A percentile compares a stretch with the other conserved stretches of the same genome.
Evolutionary conservation across 2,329 filamentous ascomycete genomes (phyloP).

Genomic region (Microdochium bolleyi): DNA sequence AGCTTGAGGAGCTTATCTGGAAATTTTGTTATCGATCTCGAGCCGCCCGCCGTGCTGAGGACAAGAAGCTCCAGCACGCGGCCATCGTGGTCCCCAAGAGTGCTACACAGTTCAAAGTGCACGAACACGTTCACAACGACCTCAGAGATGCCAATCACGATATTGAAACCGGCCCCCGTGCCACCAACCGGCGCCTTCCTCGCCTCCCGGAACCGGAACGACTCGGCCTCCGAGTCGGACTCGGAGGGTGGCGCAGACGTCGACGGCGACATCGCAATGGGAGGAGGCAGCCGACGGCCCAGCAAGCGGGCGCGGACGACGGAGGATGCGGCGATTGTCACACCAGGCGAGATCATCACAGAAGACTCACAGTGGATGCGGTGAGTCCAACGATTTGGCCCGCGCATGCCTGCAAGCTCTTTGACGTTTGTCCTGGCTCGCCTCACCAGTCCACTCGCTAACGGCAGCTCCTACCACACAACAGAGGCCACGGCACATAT

Average conservation of each 20-base stretch:
- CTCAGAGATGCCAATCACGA: conserved; percentile 24
- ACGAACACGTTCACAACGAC: too few species aligned
- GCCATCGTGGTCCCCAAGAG: background rate
- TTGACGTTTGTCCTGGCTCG: too few species aligned
- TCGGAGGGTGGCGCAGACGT: conserved; percentile 37
- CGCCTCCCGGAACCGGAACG: background rate
- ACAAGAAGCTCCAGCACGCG: background rate
- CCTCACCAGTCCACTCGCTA: too few species aligned
- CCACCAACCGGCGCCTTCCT: conserved; percentile 7
- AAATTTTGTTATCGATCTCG: background rate
- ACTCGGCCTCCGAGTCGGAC: conserved; percentile 22
- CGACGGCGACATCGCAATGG: conserved; percentile 36
- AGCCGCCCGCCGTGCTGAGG: background rate
- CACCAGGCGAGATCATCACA: conserved; percentile 82
- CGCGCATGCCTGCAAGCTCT: too few species aligned
- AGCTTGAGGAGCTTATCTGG: background rate
- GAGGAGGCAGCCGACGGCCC: conserved; percentile 12
- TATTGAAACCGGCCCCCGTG: conserved; percentile 17
- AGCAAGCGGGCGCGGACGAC: conserved; percentile 26
- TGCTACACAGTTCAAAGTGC: too few species aligned
- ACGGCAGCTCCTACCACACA: background rate
- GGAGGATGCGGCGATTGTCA: conserved; percentile 53
- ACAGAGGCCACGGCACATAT: conserved; percentile 79
- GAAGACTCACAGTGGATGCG: conserved; percentile 96
- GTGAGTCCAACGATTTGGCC: conserved; percentile 25